Base-by-base conservation (phyloP, 169 alveolate genomes). In the Eimeria praecox region DNA sequence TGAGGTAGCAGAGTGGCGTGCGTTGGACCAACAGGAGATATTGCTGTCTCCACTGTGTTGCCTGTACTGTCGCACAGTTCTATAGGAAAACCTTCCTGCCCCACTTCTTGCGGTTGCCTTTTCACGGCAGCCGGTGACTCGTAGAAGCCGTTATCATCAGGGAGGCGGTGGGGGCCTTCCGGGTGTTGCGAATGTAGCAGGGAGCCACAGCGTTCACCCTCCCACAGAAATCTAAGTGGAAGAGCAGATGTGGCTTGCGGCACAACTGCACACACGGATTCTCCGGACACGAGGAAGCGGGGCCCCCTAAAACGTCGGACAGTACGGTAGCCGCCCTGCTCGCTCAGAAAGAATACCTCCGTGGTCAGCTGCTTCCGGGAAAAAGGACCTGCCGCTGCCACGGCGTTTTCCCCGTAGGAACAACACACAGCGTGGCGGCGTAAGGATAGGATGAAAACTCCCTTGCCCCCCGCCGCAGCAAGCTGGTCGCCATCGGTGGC, bases 151-250 rank as follows among this genome's bases (percentile, higher is more conserved):
- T 38, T 62, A 18, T 56, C 80, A 9, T 87, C 93, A 38, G 82
- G 83, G 54, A 87, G 93, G 44, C 78, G 78, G 59, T 87, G 49
- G 35, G 93, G 93, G 64, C 93, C 93, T 38, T 56, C 78, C 83
- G 59, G 93, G 66, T 40, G 83, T 44, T 87, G 93, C 12, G 49
- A 35, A 62, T 87, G 93, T 9, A 56, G 83, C 78, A 30, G 40
- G 64, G 83, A 59, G 30, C 82, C 56, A 59, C 8, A 87, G 14
- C 64, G 69, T 40, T 86, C 93, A 38, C 35, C 66, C 6, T 62
- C 42, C 93, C 93, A 87, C 14, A 42, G 33, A 54, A 87, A 59
- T 20, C 44, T 62, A 56, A 33, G 62, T 38, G 83, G 93, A 42
- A 87, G 52, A 3, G 82, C 78, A 18, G 93, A 44, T 22, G 93